Percentiles rank a stretch among this genome's conserved stretches.
Evolutionary conservation across 768 basidiomycete genomes (phyloP).

Genomic region (Roridomyces roridus): DNA sequence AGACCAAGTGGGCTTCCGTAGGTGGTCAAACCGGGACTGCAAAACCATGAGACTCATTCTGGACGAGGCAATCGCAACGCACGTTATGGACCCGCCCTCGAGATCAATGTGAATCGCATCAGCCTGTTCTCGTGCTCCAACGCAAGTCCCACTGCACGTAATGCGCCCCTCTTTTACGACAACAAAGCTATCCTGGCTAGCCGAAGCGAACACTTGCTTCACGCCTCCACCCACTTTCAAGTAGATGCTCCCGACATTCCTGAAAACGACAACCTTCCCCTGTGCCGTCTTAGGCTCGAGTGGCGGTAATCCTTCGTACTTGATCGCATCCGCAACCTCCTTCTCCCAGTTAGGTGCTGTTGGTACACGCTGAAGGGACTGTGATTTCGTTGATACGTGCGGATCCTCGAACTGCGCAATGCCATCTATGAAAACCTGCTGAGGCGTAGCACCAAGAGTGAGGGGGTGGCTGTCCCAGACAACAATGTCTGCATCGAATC

Average conservation of each 20-base stretch:
- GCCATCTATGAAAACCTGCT: slow-evolving; percentile 85
- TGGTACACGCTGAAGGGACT: slow-evolving; percentile 55
- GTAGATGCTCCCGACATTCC: slow-evolving; percentile 17
- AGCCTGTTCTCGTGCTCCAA: neutral
- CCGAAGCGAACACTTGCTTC: slow-evolving; percentile 2
- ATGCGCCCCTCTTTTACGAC: slow-evolving; percentile 10
- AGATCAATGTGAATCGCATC: slow-evolving; percentile 12
- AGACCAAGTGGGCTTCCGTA: slow-evolving; percentile 49
- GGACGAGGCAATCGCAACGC: too few relatives aligned
- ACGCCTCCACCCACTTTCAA: slow-evolving; percentile 1
- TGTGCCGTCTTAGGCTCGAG: slow-evolving; percentile 37
- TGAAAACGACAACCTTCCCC: slow-evolving; percentile 12
- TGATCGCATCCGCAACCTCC: slow-evolving; percentile 62
- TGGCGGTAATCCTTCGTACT: slow-evolving; percentile 74
- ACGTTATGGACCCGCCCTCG: slow-evolving; percentile 21
- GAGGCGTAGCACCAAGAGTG: slow-evolving; percentile 76
- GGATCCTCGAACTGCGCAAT: slow-evolving; percentile 62
- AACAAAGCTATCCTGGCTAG: neutral
- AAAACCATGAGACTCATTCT: too few relatives aligned
- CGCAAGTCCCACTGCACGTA: slow-evolving; percentile 13
- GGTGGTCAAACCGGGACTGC: slow-evolving; percentile 62
- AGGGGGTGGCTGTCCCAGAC: slow-evolving; percentile 83
- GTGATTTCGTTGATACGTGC: slow-evolving; percentile 47
- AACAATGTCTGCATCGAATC: slow-evolving; percentile 48
- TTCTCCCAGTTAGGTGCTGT: slow-evolving; percentile 61